Percentiles rank a stretch among this genome's conserved stretches.
phyloP scores from a whole-genome alignment of 2,329 filamentous ascomycete species.

The Thermoascus crustaceus region DNA sequence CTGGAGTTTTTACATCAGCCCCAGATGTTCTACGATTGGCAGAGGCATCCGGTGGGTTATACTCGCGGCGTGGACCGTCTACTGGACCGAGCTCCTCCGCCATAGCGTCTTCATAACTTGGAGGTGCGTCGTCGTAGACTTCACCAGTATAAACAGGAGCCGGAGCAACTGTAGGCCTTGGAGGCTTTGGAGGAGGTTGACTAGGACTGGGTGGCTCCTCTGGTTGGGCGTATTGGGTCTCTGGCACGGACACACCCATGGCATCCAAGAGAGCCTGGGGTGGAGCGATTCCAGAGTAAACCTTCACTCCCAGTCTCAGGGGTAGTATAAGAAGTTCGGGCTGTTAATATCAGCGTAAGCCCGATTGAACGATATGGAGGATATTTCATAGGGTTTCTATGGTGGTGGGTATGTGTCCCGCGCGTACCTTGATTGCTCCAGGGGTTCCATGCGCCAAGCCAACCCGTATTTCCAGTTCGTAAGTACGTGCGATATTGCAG shows the following conservation, averaged over 20 bases:
- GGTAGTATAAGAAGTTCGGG: constrained; percentile 73
- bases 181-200: constrained; percentile 33
- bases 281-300: constrained; percentile 83
- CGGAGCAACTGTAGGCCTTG: constrained; percentile 25
- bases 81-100: constrained; percentile 68
- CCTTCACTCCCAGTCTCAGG: constrained; percentile 66
- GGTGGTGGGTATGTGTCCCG: background rate
- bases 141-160: constrained; percentile 17
- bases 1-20: constrained; percentile 32
- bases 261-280: constrained; percentile 67
- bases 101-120: constrained; percentile 90
- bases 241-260: constrained; percentile 41
- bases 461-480: constrained; percentile 75
- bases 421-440: constrained; percentile 42
- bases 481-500: constrained; percentile 76
- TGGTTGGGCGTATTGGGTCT: constrained; percentile 13
- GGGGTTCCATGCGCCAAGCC: constrained; percentile 66
- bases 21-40: constrained; percentile 23
- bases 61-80: constrained; percentile 55
- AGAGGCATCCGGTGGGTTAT: constrained; percentile 36
- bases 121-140: constrained; percentile 65
- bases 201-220: constrained; percentile 15
- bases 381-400: no score
- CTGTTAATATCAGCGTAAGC: constrained; percentile 28
- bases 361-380: no score